phyloP scores from a whole-genome alignment of 2,329 filamentous ascomycete genomes.

The Ampelomyces quisqualis region DNA sequence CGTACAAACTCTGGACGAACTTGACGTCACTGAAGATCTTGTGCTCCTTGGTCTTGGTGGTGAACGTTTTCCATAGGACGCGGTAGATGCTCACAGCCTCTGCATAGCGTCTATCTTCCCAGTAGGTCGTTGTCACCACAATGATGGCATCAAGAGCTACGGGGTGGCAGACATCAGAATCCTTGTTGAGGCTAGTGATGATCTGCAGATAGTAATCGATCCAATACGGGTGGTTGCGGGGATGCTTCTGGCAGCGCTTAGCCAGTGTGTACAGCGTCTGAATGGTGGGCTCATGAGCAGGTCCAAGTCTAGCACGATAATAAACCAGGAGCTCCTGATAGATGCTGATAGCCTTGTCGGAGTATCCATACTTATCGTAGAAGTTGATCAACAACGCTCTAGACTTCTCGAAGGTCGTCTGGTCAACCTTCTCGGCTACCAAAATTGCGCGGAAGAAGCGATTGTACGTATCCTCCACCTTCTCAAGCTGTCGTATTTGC shows the following conservation, averaged over 20 bases:
- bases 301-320: conserved; percentile 32
- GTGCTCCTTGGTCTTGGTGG: conserved; percentile 49
- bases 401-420: conserved; percentile 38
- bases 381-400: conserved; percentile 39
- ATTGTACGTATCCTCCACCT: conserved; percentile 44
- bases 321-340: conserved; percentile 44
- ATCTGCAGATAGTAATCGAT: conserved; percentile 53
- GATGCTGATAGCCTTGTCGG: conserved; percentile 39
- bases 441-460: conserved; percentile 44
- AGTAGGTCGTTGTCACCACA: conserved; percentile 49
- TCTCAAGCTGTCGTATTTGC: conserved; percentile 40
- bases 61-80: conserved; percentile 50
- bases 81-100: conserved; percentile 47
- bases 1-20: conserved; percentile 47
- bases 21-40: conserved; percentile 44
- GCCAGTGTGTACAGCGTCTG: conserved; percentile 52
- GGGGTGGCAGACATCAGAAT: conserved; percentile 42
- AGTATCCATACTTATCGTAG: conserved; percentile 44
- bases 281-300: conserved; percentile 49
- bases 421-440: conserved; percentile 31
- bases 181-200: conserved; percentile 46
- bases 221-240: conserved; percentile 48
- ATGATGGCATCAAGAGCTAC: conserved; percentile 46
- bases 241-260: conserved; percentile 37
- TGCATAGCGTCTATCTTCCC: conserved; percentile 48